A percentile compares a stretch with the other conserved stretches of the same genome.
phyloP scores from a whole-genome alignment of 768 basidiomycete species.

The Postia placenta region DNA sequence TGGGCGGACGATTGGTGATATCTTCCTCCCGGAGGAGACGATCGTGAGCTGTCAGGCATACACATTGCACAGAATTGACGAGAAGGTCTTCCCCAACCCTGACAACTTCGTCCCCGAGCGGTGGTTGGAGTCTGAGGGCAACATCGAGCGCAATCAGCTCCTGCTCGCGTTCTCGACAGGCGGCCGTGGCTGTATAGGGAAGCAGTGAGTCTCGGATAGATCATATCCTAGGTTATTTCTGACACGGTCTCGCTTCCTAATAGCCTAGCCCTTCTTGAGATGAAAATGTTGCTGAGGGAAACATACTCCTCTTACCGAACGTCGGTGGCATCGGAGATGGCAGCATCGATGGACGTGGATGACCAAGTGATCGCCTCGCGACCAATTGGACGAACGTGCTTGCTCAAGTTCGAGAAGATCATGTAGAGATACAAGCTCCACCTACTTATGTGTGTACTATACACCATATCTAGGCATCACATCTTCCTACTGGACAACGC shows the following conservation, averaged over 20 bases:
- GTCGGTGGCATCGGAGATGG: conserved; percentile 14
- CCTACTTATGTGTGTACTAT: too few relatives aligned
- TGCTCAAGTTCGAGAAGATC: conserved; percentile 16
- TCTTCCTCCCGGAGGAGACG: conserved; percentile 83
- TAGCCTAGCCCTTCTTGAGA: conserved; percentile 17
- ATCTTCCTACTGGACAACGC: too few relatives aligned
- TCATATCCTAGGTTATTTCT: background rate
- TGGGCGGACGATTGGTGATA: conserved; percentile 83
- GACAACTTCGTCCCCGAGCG: conserved; percentile 82
- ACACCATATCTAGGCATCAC: too few relatives aligned
- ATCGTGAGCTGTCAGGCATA: conserved; percentile 96
- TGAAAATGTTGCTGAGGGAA: conserved; percentile 17
- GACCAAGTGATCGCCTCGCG: conserved; percentile 16
- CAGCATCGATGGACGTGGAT: conserved; percentile 15
- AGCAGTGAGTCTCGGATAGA: conserved; percentile 12
- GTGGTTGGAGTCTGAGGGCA: conserved; percentile 76
- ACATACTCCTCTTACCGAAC: conserved; percentile 15
- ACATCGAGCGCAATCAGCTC: conserved; percentile 88
- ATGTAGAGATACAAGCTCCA: background rate
- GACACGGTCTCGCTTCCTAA: background rate
- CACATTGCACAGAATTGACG: conserved; percentile 73
- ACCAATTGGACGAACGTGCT: conserved; percentile 15
- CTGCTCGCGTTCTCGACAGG: conserved; percentile 55
- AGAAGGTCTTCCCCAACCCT: conserved; percentile 80
- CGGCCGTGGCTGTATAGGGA: conserved; percentile 18